Conservation (phyloP, 352 stramenopile genomes). For the Phytopythium chamaehyphon region DNA sequence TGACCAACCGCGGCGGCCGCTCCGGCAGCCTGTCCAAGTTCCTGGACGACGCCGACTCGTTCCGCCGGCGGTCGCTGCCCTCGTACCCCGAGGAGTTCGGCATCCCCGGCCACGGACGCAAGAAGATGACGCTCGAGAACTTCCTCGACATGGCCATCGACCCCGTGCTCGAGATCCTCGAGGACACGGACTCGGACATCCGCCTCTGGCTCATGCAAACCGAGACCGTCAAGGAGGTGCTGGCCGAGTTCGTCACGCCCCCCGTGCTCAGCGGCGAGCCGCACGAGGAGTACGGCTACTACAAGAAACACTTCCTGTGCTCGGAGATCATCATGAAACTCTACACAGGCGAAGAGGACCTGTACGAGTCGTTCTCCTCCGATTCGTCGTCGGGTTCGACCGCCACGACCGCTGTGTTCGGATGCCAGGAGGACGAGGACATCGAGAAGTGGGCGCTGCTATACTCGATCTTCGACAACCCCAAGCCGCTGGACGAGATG, state of each 20-base stretch:
- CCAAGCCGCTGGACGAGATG: slow-evolving; percentile 78
- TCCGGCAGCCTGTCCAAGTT: slow-evolving; percentile 78
- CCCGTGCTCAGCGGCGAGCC: slow-evolving; percentile 67
- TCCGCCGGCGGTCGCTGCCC: slow-evolving; percentile 66
- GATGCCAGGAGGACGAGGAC: slow-evolving; percentile 69
- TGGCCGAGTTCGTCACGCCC: slow-evolving; percentile 77
- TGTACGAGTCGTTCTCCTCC: slow-evolving; percentile 87
- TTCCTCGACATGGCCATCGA: slow-evolving; percentile 85
- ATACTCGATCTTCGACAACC: slow-evolving; percentile 80
- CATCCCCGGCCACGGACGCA: slow-evolving; percentile 35
- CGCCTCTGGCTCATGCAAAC: slow-evolving; percentile 79
- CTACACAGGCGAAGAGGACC: slow-evolving; percentile 83
- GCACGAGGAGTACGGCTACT: slow-evolving; percentile 87
- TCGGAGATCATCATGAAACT: slow-evolving; percentile 90
- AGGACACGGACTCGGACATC: slow-evolving; percentile 84
- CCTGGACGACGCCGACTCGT: slow-evolving; percentile 68
- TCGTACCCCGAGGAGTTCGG: slow-evolving; percentile 69
- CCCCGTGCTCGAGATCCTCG: slow-evolving; percentile 79
- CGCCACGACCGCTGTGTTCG: slow-evolving; percentile 64
- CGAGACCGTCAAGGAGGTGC: slow-evolving; percentile 71
- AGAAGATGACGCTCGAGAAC: slow-evolving; percentile 58
- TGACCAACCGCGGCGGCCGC: slow-evolving; percentile 68
- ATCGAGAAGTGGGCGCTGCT: slow-evolving; percentile 79
- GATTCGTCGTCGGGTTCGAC: slow-evolving; percentile 74
- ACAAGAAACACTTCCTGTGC: slow-evolving; percentile 87